Conservation (phyloP, 1,284 basidiomycete species). For the Trametes polyzona region DNA sequence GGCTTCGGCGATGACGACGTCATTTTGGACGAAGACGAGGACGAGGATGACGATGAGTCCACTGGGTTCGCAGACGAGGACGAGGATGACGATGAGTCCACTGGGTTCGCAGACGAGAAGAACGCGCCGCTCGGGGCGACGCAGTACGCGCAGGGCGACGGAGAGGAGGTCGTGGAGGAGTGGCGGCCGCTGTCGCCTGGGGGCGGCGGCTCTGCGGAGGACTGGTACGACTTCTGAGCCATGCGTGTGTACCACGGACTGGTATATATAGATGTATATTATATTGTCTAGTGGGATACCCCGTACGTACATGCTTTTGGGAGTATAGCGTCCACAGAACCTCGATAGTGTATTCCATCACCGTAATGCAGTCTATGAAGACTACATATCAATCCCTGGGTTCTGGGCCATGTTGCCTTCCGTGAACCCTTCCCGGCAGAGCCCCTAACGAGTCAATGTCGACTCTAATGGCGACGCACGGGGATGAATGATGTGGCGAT, state of each 20-base stretch:
- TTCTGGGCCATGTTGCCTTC: too few species aligned
- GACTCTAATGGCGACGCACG: not conserved
- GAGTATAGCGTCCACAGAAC: too few species aligned
- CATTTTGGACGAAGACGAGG: too few species aligned
- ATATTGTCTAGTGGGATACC: slow-evolving; percentile 2
- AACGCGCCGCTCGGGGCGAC: not conserved
- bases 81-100: slow-evolving; percentile 13
- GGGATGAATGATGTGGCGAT: not conserved
- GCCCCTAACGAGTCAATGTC: too few species aligned
- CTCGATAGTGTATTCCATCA: too few species aligned
- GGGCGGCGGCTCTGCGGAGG: slow-evolving; percentile 29
- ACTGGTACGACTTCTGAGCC: slow-evolving; percentile 33
- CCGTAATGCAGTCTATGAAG: too few species aligned
- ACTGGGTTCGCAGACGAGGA: too few species aligned
- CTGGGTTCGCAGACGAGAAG: not conserved
- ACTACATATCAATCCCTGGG: too few species aligned
- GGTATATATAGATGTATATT: not conserved
- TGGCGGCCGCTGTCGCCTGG: slow-evolving; percentile 43
- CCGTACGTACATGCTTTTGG: not conserved
- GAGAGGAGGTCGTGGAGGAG: slow-evolving; percentile 40
- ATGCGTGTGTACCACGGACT: not conserved
- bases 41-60: slow-evolving; percentile 11
- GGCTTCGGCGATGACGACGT: slow-evolving; percentile 8
- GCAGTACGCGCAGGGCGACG: slow-evolving; percentile 15
- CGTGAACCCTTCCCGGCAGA: too few species aligned